A percentile compares a stretch with the other conserved stretches of the same genome.
Conservation (phyloP, 202 grass and related monocot genomes). For the Schoenoplectus tabernaemontani region DNA sequence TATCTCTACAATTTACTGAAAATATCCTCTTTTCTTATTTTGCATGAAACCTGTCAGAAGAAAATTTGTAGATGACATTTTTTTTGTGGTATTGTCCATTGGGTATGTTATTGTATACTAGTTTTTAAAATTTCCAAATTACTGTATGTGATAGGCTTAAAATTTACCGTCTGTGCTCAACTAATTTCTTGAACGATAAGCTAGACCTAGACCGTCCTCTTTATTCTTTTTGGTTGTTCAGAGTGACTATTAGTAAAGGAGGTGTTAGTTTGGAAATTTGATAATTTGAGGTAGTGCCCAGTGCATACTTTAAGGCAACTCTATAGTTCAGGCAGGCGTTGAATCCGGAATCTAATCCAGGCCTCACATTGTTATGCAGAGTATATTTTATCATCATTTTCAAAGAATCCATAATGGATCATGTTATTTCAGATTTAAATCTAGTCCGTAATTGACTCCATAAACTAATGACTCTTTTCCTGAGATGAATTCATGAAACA, state of each 20-base stretch:
- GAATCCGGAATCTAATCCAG: too few species aligned
- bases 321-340: too few species aligned
- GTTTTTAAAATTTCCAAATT: neutral
- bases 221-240: too few species aligned
- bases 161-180: neutral
- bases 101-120: neutral
- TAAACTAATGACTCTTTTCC: neutral
- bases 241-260: neutral
- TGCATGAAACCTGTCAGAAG: neutral
- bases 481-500: neutral
- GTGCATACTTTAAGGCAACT: neutral
- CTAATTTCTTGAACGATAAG: neutral
- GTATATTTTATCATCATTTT: neutral
- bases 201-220: too few species aligned
- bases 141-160: too few species aligned
- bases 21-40: neutral
- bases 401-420: neutral
- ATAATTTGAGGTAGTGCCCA: neutral
- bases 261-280: neutral
- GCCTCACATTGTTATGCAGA: neutral
- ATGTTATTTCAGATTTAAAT: neutral
- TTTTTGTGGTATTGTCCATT: neutral
- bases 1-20: neutral
- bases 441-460: neutral
- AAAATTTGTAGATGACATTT: neutral